Evolutionary conservation across 495 filamentous ascomycete species (phyloP).

Genomic region (Clohesyomyces aquaticus): DNA sequence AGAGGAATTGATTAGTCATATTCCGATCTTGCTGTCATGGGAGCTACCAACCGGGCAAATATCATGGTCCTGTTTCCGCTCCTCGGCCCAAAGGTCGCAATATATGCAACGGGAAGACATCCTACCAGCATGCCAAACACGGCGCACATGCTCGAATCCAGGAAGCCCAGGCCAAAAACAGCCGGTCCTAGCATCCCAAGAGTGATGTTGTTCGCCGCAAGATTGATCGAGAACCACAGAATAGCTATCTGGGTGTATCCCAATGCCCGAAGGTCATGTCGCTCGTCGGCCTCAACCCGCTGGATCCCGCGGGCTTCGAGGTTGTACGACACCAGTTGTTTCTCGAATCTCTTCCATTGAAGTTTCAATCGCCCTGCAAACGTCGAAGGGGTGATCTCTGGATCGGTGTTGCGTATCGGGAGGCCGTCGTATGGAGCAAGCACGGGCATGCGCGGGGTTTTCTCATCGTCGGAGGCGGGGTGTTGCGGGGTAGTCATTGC

Average conservation of each 20-base stretch:
- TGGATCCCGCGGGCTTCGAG: slow-evolving; percentile 72
- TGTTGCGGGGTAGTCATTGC: slow-evolving; percentile 23
- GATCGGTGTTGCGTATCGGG: slow-evolving; percentile 13
- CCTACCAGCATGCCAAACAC: slow-evolving; percentile 65
- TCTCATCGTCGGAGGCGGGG: slow-evolving; percentile 32
- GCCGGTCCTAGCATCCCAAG: slow-evolving; percentile 71
- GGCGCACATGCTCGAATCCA: slow-evolving; percentile 66
- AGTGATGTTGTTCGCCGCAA: slow-evolving; percentile 76
- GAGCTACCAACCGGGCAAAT: slow-evolving; percentile 54
- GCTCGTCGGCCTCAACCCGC: slow-evolving; percentile 63
- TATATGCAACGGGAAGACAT: slow-evolving; percentile 64
- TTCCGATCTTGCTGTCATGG: neutral
- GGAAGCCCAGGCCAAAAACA: slow-evolving; percentile 70
- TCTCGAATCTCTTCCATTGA: slow-evolving; percentile 39
- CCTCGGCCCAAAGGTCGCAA: slow-evolving; percentile 71
- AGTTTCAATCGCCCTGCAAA: slow-evolving; percentile 16
- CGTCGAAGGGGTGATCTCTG: neutral
- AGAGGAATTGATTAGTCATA: slow-evolving; percentile 3
- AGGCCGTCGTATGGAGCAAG: slow-evolving; percentile 26
- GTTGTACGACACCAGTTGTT: slow-evolving; percentile 46
- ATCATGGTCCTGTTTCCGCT: slow-evolving; percentile 75
- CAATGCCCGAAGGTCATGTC: slow-evolving; percentile 62
- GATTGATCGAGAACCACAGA: slow-evolving; percentile 76
- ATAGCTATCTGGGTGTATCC: slow-evolving; percentile 68
- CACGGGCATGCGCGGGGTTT: slow-evolving; percentile 18